Conservation (phyloP, 2,329 filamentous ascomycete genomes). For the Trichoderma endophyticum region DNA sequence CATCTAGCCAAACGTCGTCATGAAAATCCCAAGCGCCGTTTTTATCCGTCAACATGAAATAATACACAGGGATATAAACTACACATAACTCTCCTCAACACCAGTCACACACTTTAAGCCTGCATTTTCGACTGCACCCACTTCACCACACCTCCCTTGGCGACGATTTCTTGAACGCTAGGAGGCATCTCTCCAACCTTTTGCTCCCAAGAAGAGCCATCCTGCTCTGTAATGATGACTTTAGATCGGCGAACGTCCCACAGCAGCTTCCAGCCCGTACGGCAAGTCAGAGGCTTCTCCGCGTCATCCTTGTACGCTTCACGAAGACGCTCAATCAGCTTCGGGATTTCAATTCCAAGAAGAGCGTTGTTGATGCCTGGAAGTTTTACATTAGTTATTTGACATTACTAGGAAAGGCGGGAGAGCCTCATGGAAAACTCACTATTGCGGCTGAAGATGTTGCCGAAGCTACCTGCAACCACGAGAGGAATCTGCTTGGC, state of each 20-base stretch:
- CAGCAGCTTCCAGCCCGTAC: constrained; percentile 78
- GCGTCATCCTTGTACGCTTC: constrained; percentile 52
- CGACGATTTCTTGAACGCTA: constrained; percentile 84
- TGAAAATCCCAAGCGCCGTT: neutral
- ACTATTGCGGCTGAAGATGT: constrained; percentile 73
- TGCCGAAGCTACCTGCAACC: constrained; percentile 75
- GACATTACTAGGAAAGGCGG: neutral
- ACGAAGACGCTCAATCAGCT: constrained; percentile 62
- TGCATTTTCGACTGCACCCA: constrained; percentile 74
- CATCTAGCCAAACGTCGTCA: neutral
- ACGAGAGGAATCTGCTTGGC: constrained; percentile 79
- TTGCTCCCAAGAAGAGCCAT: constrained; percentile 68
- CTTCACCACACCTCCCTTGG: constrained; percentile 67
- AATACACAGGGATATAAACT: neutral
- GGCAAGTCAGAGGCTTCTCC: constrained; percentile 59
- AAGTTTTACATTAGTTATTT: neutral
- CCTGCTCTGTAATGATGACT: constrained; percentile 68
- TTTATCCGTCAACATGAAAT: neutral
- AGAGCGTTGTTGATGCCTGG: constrained; percentile 71
- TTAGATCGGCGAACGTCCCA: constrained; percentile 76
- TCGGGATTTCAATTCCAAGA: constrained; percentile 67
- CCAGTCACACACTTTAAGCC: neutral
- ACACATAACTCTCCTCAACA: neutral
- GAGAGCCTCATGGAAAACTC: neutral
- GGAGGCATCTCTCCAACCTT: constrained; percentile 80